phyloP scores from a whole-genome alignment of 176 grass and related monocot genomes.

The Areca catechu region DNA sequence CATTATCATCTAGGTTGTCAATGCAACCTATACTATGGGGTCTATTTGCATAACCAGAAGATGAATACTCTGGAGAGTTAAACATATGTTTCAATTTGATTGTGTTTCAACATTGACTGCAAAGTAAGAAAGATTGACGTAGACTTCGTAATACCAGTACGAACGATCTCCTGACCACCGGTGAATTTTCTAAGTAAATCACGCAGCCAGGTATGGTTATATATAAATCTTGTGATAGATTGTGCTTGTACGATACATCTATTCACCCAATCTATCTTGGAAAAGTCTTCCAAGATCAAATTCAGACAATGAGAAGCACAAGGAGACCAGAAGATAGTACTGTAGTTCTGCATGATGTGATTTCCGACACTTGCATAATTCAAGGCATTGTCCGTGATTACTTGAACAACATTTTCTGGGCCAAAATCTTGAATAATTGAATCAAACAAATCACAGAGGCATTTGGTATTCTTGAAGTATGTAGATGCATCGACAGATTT shows the following conservation, averaged over 20 bases:
- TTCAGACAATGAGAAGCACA: conserved; percentile 87
- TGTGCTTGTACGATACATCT: conserved; percentile 78
- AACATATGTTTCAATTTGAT: conserved; percentile 89
- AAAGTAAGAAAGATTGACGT: conserved; percentile 79
- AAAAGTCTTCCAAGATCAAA: conserved; percentile 80
- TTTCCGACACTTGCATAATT: conserved; percentile 59
- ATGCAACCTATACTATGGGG: conserved; percentile 48
- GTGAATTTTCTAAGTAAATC: conserved; percentile 56
- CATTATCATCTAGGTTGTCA: conserved; percentile 57
- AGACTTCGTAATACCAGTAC: conserved; percentile 74
- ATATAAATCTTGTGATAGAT: conserved; percentile 74
- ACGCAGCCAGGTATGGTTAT: conserved; percentile 70
- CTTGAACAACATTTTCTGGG: conserved; percentile 86
- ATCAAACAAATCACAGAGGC: conserved; percentile 75
- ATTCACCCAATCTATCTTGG: conserved; percentile 89
- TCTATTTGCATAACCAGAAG: conserved; percentile 61
- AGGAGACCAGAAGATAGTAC: conserved; percentile 69
- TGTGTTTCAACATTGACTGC: conserved; percentile 62
- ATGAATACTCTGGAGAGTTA: conserved; percentile 57
- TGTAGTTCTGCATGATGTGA: conserved; percentile 86
- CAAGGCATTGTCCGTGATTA: conserved; percentile 64
- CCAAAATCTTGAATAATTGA: conserved; percentile 90
- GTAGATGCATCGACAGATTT: conserved; percentile 75
- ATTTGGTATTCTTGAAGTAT: conserved; percentile 64
- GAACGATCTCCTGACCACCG: conserved; percentile 60